Base-by-base conservation (phyloP, 2,329 filamentous ascomycete species). In the Aspergillus luchuensis region DNA sequence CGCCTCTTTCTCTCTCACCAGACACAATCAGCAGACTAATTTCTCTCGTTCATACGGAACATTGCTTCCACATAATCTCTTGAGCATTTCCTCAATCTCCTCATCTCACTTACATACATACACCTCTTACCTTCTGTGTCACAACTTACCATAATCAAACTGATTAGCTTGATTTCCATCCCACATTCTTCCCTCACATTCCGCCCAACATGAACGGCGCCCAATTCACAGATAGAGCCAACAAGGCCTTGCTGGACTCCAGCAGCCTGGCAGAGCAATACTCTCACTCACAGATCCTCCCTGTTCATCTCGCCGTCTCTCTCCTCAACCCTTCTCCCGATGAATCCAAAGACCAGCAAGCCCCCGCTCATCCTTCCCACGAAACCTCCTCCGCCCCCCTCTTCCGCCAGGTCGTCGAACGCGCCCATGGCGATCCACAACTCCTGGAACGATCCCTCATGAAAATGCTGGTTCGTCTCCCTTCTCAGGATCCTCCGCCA, bases 401-500 rank as follows among this genome's bases (percentile, higher is more conserved):
- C 57, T 96, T 98, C 82, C 88, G 91, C 67, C 95, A 99, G 79
- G 94, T 97, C 59, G 84, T 99, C 63, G 94, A 99, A 79, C 88
- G 91, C 71, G 94, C 95, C 52, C 91, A 96, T 79, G 95, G 95
- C 72, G 95, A 99, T 75, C 86, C 91, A 53, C 94, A 98, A 77
- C 82, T 90, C 45, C 89, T 98, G 70, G 92, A 96, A 73, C 87
- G 95, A 70, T 84, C 91, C 11, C 85, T 99, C 71, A 98, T 98
- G 84, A 97, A 96, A 84, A 85, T 84, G 19, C 83, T 99, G 66
- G 94, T 98, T 61, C 90, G 95, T 58, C 82, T 97, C 70, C 94
- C 95, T 4, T 96, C 91, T 73, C 95, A 99, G 80, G 92, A 97
- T 69, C 95, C 95, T 13, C 93, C 95, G 11, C 95, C 95, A 62